Conservation (phyloP, 768 basidiomycete genomes). For the Sutorius australiensis region DNA sequence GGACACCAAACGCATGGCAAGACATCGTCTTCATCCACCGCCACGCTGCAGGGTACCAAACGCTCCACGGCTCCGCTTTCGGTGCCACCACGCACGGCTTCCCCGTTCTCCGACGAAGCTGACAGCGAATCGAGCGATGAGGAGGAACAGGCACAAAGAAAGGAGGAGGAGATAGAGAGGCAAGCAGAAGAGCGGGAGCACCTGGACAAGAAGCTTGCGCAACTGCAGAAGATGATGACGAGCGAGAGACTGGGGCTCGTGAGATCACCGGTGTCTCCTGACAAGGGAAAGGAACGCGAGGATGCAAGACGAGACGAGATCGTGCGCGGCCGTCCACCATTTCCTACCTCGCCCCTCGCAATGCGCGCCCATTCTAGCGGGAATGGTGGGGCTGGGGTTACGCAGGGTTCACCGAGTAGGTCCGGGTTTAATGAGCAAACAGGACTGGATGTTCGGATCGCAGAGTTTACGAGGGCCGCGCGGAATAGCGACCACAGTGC, state of each 20-base stretch:
- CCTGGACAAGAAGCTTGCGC: constrained; percentile 61
- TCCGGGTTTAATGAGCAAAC: constrained; percentile 12
- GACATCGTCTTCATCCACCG: constrained; percentile 62
- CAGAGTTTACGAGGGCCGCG: constrained; percentile 24
- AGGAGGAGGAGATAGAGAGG: constrained; percentile 68
- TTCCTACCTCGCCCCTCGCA: constrained; percentile 16
- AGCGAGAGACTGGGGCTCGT: constrained; percentile 72
- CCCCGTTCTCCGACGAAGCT: constrained; percentile 51
- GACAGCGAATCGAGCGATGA: constrained; percentile 59
- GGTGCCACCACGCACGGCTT: constrained; percentile 38
- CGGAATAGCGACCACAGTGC: constrained; percentile 59
- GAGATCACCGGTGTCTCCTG: constrained; percentile 30
- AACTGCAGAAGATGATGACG: constrained; percentile 70
- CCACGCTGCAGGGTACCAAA: constrained; percentile 58
- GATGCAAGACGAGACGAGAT: constrained; percentile 19
- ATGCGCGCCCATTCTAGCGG: neutral
- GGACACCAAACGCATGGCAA: constrained; percentile 33
- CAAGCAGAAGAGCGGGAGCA: constrained; percentile 64
- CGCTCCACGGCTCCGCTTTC: constrained; percentile 23
- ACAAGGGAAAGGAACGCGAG: constrained; percentile 36
- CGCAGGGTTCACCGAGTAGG: constrained; percentile 33
- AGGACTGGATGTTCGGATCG: constrained; percentile 35
- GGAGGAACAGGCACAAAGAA: constrained; percentile 47
- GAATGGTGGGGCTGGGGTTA: neutral
- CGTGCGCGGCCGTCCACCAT: constrained; percentile 41